These are phyloP conservation scores for Phoma sp. DNA, from an alignment of 2,329 filamentous ascomycete species.

Conservation along the genomic window DNA sequence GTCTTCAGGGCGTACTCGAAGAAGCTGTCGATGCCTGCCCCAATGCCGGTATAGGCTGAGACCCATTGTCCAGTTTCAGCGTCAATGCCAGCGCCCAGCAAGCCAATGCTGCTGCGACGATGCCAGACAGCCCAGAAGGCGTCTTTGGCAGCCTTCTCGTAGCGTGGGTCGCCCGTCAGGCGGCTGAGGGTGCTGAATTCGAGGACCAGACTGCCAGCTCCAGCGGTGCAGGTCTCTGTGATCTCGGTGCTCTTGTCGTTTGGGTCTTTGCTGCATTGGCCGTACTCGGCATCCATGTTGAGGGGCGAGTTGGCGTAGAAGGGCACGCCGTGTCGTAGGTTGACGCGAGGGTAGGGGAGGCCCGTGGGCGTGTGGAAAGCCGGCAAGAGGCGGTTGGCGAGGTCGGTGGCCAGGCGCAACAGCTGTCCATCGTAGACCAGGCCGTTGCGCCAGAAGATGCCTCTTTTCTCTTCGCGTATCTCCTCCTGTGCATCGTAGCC, in stretches of 20 bases:
- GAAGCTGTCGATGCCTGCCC: conserved; percentile 96
- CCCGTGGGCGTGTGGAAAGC: conserved; percentile 92
- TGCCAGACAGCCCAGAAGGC: conserved; percentile 99
- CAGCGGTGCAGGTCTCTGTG: conserved; percentile 95
- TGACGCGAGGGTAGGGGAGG: conserved; percentile 92
- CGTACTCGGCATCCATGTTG: conserved; percentile 62
- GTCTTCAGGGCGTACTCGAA: conserved; percentile 98
- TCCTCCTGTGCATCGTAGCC: conserved; percentile 68
- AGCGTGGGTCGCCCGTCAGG: conserved; percentile 83
- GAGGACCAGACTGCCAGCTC: conserved; percentile 91
- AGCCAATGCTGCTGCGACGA: conserved; percentile 79
- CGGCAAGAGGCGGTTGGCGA: conserved; percentile 82
- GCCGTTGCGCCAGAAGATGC: conserved; percentile 75
- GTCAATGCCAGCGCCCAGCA: conserved; percentile 91
- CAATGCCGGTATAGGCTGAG: conserved; percentile 87
- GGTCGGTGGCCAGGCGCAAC: conserved; percentile 84
- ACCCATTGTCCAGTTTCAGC: conserved; percentile 91
- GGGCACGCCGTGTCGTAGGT: conserved; percentile 86
- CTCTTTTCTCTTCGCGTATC: conserved; percentile 43
- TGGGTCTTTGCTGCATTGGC: conserved; percentile 54
- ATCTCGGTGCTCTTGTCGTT: conserved; percentile 67
- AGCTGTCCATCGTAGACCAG: conserved; percentile 90
- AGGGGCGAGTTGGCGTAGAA: conserved; percentile 89
- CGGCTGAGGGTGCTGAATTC: conserved; percentile 92
- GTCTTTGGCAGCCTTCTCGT: conserved; percentile 85